Base-by-base conservation (phyloP, 2,329 filamentous ascomycete species). In the Camillea tinctor region DNA sequence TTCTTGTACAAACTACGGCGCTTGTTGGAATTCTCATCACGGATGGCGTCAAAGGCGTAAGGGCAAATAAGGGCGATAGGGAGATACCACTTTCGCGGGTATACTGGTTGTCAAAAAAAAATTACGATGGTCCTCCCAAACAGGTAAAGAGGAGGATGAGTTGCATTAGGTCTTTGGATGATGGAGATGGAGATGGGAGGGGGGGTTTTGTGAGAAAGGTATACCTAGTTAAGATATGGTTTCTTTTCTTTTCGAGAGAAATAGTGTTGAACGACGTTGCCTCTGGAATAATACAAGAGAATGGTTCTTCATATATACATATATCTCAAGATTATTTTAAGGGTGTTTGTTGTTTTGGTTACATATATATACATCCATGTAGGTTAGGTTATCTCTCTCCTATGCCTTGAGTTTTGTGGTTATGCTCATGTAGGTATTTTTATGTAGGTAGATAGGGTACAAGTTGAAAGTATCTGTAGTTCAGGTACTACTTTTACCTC, bases 1-100 rank as follows among this genome's bases (percentile, higher is more conserved):
- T 71, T 73, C 68, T 69, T 73, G 72, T 74, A 74, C 69, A 74
- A 73, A 74, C 64, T 69, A 66, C 60, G 65, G 62, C 57, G 58
- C 65, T 66, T 65, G 61, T 68, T 71, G 64, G 63, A 67, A 62
- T 64, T 64, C 62, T 64, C 66, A 68, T 67, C 64, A 65, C 63
- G 64, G 67, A 65, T 49, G 72, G 72, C 68, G 72, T 71, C 66
- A 59, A 68, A 36, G 70, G 72, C 65, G 71, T 70, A 68, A 22
- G 58, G 63, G 62, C 59, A 58, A 30, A 58, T 57, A 66, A n/a
- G 55, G 63, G 62, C 52, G 64, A 54, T 54, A 60, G 67, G 69
- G 64, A 70, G 71, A 74, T 74, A 74, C 72, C 72, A 74, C 64
- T 69, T 63, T 64, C 66, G 66, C 62, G 59, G 70, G 69, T 67